Base-by-base conservation (phyloP, 805 yeast species). In the Starmerella davenportii region DNA sequence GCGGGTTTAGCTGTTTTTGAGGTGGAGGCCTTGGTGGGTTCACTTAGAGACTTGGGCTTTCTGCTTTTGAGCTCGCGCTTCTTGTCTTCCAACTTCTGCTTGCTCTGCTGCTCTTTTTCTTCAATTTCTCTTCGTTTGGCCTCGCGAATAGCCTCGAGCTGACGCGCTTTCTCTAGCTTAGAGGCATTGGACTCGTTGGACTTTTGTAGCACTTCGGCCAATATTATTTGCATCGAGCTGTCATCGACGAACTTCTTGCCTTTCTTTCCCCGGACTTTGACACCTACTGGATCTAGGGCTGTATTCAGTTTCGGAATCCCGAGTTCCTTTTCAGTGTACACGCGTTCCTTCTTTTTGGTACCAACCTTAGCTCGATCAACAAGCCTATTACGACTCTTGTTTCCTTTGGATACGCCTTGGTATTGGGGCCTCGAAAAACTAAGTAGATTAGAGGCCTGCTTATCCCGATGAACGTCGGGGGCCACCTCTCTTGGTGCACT, bases 91-190 rank as follows among this genome's bases (percentile, higher is more conserved):
- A 84, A 58, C 54, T 76, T 76, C 39, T 65, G 68, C 43, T 66
- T 61, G 61, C 82, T 81, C 25, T 62, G 72, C 38, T 69, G 68
- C 50, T 87, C 95, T 54, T 76, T 78, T 55, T 77, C 65, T 55
- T 87, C 95, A 46, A 87, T 71, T 57, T 90, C 96, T 59, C 76
- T 68, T 52, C 81, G 72, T 62, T 79, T 81, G 47, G 82, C 63
- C 33, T 82, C 94, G 53, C 98, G 69, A 42, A 87, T 71, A 49
- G 80, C 93, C 58, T 87, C 95, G 35, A 90, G 65, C 58, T 93
- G 75, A 53, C 80, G 72, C 1, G 93, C 76, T 54, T 80, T 81
- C 54, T 87, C 98, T 40, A 90, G 64, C 59, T 84, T 90, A 48
- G 93, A 78, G 52, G 85, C 94, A 50, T 77, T 75, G 7, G 72